Evolutionary conservation across 768 basidiomycete genomes (phyloP).

Genomic region (Pleurotus platypus): DNA sequence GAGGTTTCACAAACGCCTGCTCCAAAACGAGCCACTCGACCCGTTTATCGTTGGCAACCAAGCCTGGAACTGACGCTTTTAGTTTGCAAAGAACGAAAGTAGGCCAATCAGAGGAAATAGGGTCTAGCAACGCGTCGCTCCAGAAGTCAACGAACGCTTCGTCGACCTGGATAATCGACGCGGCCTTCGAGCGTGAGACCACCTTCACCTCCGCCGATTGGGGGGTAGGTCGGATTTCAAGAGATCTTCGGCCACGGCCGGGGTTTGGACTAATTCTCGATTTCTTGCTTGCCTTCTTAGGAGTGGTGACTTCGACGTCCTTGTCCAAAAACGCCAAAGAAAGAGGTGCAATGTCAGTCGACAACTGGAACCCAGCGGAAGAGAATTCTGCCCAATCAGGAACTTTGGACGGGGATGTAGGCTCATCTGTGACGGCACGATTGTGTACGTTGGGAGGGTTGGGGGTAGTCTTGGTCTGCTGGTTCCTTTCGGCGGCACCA

Average conservation of each 20-base stretch:
- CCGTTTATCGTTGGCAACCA: conserved; percentile 25
- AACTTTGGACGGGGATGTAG: conserved; percentile 23
- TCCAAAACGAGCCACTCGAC: conserved; percentile 70
- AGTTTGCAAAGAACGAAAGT: conserved; percentile 70
- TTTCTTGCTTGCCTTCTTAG: conserved; percentile 25
- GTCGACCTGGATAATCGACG: conserved; percentile 59
- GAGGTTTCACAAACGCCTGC: conserved; percentile 45
- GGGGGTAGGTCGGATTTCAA: conserved; percentile 18
- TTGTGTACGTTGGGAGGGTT: conserved; percentile 12
- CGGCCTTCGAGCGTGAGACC: conserved; percentile 34
- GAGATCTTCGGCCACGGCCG: conserved; percentile 21
- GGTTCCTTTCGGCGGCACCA: conserved; percentile 15
- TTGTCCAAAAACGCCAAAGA: conserved; percentile 55
- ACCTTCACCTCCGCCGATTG: conserved; percentile 20
- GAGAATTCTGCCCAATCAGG: conserved; percentile 71
- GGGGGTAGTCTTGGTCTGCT: background rate
- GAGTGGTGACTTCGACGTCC: conserved; percentile 53
- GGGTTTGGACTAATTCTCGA: conserved; percentile 13
- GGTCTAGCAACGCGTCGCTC: conserved; percentile 70
- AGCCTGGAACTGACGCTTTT: conserved; percentile 33
- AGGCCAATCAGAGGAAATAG: conserved; percentile 63
- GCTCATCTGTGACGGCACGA: conserved; percentile 26
- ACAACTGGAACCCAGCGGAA: conserved; percentile 53
- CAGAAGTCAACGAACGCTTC: conserved; percentile 85
- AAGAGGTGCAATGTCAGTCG: conserved; percentile 39